Conservation (phyloP, 768 basidiomycete species). For the Termitomyces sp. region DNA sequence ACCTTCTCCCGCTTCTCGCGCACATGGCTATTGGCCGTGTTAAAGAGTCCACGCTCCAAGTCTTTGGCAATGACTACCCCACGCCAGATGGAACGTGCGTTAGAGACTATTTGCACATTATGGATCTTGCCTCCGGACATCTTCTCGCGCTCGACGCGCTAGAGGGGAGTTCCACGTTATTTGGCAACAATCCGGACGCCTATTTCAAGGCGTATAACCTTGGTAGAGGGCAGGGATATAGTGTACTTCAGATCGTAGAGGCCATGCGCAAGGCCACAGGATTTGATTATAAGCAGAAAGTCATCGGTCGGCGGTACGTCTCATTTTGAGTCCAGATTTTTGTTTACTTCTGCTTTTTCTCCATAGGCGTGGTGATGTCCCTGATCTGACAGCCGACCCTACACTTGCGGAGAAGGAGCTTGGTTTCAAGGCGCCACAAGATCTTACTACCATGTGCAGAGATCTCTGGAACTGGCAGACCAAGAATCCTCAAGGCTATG, state of each 20-base stretch:
- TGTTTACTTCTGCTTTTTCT: neutral
- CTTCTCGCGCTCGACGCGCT: constrained; percentile 87
- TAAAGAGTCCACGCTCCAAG: constrained; percentile 60
- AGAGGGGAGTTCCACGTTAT: constrained; percentile 50
- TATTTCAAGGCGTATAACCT: constrained; percentile 96
- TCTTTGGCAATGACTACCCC: constrained; percentile 97
- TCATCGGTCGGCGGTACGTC: constrained; percentile 84
- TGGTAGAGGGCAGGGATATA: constrained; percentile 88
- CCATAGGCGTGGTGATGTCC: constrained; percentile 87
- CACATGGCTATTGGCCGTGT: constrained; percentile 93
- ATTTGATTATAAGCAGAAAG: constrained; percentile 81
- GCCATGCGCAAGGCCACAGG: constrained; percentile 93
- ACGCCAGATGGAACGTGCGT: constrained; percentile 97
- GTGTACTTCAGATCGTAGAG: constrained; percentile 88
- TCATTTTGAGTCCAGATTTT: neutral
- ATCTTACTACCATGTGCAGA: constrained; percentile 88
- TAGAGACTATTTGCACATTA: constrained; percentile 90
- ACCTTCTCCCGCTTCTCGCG: constrained; percentile 87
- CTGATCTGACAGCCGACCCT: constrained; percentile 94
- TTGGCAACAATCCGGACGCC: constrained; percentile 46
- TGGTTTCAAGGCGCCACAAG: constrained; percentile 78
- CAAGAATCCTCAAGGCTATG: constrained; percentile 81
- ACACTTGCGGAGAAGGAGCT: constrained; percentile 87
- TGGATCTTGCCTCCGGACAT: constrained; percentile 95
- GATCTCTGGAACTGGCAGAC: constrained; percentile 99